phyloP scores from a whole-genome alignment of 1,284 basidiomycete genomes.

The Laetiporus sulphureus region DNA sequence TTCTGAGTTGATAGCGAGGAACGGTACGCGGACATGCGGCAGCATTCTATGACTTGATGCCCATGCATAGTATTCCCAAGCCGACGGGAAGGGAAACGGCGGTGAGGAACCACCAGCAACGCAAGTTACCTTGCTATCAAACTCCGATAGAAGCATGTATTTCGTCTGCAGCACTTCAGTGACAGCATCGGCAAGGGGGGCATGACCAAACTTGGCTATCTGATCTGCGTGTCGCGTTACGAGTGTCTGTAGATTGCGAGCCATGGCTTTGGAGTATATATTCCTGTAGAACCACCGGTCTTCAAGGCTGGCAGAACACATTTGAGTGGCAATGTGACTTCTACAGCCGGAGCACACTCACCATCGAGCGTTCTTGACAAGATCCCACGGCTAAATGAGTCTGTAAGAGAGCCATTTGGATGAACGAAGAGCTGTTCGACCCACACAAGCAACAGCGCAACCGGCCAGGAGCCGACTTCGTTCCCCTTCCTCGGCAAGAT shows the following conservation, averaged over 20 bases:
- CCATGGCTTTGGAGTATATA: conserved; percentile 84
- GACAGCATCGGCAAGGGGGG: conserved; percentile 43
- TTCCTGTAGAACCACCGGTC: conserved; percentile 57
- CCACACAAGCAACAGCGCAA: conserved; percentile 76
- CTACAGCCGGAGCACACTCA: conserved; percentile 26
- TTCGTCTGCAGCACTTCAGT: conserved; percentile 38
- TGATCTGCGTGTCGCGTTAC: conserved; percentile 54
- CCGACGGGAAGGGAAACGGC: conserved; percentile 73
- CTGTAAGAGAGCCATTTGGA: no score
- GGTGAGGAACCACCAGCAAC: conserved; percentile 75
- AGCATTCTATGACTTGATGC: conserved; percentile 52
- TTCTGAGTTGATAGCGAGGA: conserved; percentile 80
- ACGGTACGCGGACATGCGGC: conserved; percentile 55
- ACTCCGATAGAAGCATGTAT: conserved; percentile 49
- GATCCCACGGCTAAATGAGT: conserved; percentile 84
- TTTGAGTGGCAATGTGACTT: neutral
- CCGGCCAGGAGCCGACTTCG: conserved; percentile 70
- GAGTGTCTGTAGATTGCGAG: conserved; percentile 66
- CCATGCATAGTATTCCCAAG: conserved; percentile 81
- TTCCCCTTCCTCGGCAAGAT: conserved; percentile 84
- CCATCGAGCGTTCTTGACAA: conserved; percentile 53
- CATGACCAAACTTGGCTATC: conserved; percentile 45
- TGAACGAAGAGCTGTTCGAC: no score
- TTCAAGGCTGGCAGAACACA: conserved; percentile 34
- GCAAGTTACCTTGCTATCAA: conserved; percentile 66